A percentile compares a stretch with the other conserved stretches of the same genome.
Conservation (phyloP, 257 asterid species). For the Salvia hispanica region DNA sequence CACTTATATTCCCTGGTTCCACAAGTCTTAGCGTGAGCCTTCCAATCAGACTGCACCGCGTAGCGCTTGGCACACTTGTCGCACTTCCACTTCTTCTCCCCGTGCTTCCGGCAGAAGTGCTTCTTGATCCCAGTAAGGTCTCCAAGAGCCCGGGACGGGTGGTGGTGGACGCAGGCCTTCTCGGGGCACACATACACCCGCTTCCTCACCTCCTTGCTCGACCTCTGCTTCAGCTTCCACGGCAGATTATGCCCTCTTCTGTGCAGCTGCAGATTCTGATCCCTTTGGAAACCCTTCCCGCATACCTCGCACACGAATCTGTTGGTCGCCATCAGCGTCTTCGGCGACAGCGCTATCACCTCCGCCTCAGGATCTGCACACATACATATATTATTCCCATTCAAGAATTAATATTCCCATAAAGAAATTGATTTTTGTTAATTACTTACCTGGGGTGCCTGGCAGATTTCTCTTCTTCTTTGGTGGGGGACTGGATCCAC, state of each 20-base stretch:
- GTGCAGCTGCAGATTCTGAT: conserved; percentile 80
- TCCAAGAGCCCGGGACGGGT: conserved; percentile 81
- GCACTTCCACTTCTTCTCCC: conserved; percentile 93
- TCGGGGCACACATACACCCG: conserved; percentile 92
- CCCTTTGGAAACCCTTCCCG: conserved; percentile 91
- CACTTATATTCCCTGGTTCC: conserved; percentile 86
- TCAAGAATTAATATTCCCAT: not conserved
- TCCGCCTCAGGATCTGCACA: conserved; percentile 79
- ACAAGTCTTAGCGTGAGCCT: conserved; percentile 84
- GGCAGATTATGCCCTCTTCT: conserved; percentile 40
- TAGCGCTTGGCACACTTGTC: conserved; percentile 78
- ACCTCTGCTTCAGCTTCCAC: conserved; percentile 45
- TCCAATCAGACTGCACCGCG: conserved; percentile 90
- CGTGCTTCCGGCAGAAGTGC: conserved; percentile 82
- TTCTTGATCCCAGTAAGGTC: conserved; percentile 86
- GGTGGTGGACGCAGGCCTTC: conserved; percentile 71
- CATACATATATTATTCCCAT: too few relatives aligned
- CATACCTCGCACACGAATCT: conserved; percentile 81
- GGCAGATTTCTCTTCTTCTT: conserved; percentile 90
- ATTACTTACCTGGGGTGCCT: conserved; percentile 67
- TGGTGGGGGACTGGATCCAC: conserved; percentile 57
- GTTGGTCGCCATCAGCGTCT: conserved; percentile 86
- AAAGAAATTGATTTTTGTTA: not conserved
- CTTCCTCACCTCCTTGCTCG: conserved; percentile 61
- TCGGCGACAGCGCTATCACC: conserved; percentile 76